Percentiles rank a stretch among this genome's conserved stretches.
phyloP scores from a whole-genome alignment of 495 filamentous ascomycete genomes.

The Astrothelium subdiscretum region DNA sequence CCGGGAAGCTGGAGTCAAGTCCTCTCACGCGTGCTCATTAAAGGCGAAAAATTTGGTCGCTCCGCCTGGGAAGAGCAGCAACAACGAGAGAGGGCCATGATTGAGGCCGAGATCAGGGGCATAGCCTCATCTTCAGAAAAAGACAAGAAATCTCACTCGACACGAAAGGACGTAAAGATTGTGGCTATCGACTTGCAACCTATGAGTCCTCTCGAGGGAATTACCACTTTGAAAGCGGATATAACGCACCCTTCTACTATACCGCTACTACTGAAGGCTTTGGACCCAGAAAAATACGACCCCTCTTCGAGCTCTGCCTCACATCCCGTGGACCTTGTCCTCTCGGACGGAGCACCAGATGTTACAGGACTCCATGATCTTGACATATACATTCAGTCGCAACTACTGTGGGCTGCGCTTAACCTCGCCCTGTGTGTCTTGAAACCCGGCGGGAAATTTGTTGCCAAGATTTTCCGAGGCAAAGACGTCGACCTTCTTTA shows the following conservation, averaged over 20 bases:
- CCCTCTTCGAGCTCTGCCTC: conserved; percentile 37
- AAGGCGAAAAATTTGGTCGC: conserved; percentile 78
- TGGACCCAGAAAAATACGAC: conserved; percentile 64
- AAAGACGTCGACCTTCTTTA: conserved; percentile 88
- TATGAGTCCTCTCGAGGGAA: conserved; percentile 84
- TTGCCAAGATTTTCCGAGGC: conserved; percentile 93
- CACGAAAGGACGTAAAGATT: conserved; percentile 65
- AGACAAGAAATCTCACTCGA: conserved; percentile 17
- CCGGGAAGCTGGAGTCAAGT: conserved; percentile 97
- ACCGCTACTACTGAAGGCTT: conserved; percentile 69
- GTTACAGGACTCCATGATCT: conserved; percentile 94
- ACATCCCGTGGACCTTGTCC: conserved; percentile 77
- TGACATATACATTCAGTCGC: conserved; percentile 94
- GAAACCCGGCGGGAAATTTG: conserved; percentile 85
- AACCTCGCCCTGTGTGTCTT: conserved; percentile 87
- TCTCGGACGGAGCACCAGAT: conserved; percentile 91
- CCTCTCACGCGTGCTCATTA: conserved; percentile 80
- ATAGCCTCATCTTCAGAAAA: conserved; percentile 29
- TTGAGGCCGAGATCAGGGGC: background rate
- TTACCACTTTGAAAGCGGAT: conserved; percentile 81
- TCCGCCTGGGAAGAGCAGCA: conserved; percentile 76
- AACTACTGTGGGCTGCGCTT: conserved; percentile 84
- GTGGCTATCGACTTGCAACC: conserved; percentile 92
- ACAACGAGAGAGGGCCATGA: conserved; percentile 29
- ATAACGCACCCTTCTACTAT: conserved; percentile 96